Evolutionary conservation across 306 rosid species (phyloP).

Genomic region (Casuarina glauca): DNA sequence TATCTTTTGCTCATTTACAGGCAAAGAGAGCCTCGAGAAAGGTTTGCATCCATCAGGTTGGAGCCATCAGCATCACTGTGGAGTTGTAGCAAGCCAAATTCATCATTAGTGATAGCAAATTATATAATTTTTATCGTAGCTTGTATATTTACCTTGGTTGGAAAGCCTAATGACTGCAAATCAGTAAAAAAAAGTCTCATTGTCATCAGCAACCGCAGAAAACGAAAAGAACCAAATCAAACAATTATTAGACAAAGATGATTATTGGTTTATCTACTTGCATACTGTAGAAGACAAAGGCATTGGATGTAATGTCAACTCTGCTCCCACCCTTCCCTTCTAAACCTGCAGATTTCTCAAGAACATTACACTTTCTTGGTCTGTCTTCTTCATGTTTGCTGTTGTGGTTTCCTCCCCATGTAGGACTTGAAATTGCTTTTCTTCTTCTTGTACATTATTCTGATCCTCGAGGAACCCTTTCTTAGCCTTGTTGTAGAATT

Average conservation of each 20-base stretch:
- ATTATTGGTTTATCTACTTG: too few relatives aligned
- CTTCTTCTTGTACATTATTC: too few relatives aligned
- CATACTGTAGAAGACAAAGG: background rate
- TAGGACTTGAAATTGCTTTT: too few relatives aligned
- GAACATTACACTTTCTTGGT: background rate
- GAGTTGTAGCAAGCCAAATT: conserved; percentile 40
- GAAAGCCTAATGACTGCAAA: conserved; percentile 32
- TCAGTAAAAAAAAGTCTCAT: conserved; percentile 28
- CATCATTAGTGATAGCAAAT: conserved; percentile 31
- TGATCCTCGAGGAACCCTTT: too few relatives aligned
- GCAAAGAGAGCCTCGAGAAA: conserved; percentile 49
- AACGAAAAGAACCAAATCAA: conserved; percentile 5
- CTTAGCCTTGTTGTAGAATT: too few relatives aligned
- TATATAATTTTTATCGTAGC: conserved; percentile 40
- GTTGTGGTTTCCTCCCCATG: background rate
- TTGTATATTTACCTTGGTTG: conserved; percentile 40
- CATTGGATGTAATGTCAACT: background rate
- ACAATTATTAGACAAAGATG: too few relatives aligned
- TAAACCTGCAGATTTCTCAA: too few relatives aligned
- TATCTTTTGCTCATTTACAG: conserved; percentile 41
- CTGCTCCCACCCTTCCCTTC: too few relatives aligned
- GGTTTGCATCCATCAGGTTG: conserved; percentile 63
- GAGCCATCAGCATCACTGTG: conserved; percentile 36
- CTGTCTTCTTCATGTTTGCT: background rate
- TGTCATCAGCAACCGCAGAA: conserved; percentile 26